Evolutionary conservation across 1,284 basidiomycete species (phyloP).

Genomic region (Cryptococcus sp.): DNA sequence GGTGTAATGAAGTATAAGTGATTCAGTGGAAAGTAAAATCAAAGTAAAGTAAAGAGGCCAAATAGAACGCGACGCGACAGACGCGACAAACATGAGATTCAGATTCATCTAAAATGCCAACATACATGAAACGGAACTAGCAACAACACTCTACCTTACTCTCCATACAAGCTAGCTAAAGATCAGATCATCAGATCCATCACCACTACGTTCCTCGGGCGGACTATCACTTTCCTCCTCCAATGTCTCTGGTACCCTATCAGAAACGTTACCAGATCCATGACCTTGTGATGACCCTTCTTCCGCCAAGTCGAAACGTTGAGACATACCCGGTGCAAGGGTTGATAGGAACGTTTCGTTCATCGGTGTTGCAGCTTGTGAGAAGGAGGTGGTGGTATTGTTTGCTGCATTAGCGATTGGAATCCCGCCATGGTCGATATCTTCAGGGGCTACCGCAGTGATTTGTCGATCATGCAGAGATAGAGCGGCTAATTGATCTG

Average conservation of each 20-base stretch:
- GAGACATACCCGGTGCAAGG: slow-evolving; percentile 38
- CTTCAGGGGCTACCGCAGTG: slow-evolving; percentile 12
- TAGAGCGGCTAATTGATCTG: neutral
- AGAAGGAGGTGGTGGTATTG: slow-evolving; percentile 1
- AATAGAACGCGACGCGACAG: no score
- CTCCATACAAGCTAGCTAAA: no score
- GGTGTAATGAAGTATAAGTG: no score
- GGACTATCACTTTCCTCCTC: neutral
- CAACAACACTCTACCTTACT: no score
- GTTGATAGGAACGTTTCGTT: slow-evolving; percentile 53
- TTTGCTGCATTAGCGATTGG: neutral
- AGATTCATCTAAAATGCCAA: no score
- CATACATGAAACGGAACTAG: no score
- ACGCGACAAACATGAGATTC: no score
- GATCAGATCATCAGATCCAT: neutral
- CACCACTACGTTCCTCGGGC: neutral
- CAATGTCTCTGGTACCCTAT: neutral
- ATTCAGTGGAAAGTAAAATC: no score
- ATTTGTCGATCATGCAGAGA: slow-evolving; percentile 13
- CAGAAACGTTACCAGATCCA: no score
- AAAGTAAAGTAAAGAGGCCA: no score
- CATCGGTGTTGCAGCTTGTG: slow-evolving; percentile 48
- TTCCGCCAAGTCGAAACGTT: slow-evolving; percentile 23
- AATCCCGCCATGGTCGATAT: neutral
- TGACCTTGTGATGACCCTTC: neutral